Evolutionary conservation across 768 basidiomycete genomes (phyloP).

Genomic region (Cystoderma amianthinum): DNA sequence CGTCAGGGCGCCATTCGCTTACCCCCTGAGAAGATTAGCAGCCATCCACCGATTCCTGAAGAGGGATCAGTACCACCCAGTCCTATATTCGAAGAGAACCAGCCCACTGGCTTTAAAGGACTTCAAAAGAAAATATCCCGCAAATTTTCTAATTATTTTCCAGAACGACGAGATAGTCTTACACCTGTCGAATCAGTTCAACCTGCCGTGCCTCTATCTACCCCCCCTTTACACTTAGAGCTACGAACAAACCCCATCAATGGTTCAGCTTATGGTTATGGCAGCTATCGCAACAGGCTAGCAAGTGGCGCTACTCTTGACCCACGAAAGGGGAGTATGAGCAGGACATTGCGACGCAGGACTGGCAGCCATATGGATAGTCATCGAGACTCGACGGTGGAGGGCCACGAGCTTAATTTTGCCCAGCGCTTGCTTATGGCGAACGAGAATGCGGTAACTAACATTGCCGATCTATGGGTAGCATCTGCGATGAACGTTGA

Average conservation of each 20-base stretch:
- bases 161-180: constrained; percentile 12
- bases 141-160: constrained; percentile 45
- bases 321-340: constrained; percentile 47
- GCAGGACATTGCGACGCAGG: constrained; percentile 43
- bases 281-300: constrained; percentile 47
- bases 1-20: constrained; percentile 82
- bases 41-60: constrained; percentile 54
- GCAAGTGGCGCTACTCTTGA: constrained; percentile 39
- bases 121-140: constrained; percentile 44
- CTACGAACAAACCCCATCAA: constrained; percentile 54
- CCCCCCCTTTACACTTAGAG: constrained; percentile 31
- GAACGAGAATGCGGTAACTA: constrained; percentile 91
- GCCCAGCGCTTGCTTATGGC: constrained; percentile 86
- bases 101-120: constrained; percentile 28
- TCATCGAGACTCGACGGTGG: constrained; percentile 31
- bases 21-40: constrained; percentile 61
- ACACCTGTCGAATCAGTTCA: constrained; percentile 25
- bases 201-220: constrained; percentile 38
- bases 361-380: constrained; percentile 41
- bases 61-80: constrained; percentile 46
- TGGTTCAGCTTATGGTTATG: constrained; percentile 80
- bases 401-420: constrained; percentile 72
- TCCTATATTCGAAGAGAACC: constrained; percentile 37
- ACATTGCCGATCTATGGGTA: constrained; percentile 96
- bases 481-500: constrained; percentile 95